These are phyloP conservation scores for Tolypocladium cylindrosporum DNA, from an alignment of 2,329 filamentous ascomycete genomes.

Conservation along the genomic window DNA sequence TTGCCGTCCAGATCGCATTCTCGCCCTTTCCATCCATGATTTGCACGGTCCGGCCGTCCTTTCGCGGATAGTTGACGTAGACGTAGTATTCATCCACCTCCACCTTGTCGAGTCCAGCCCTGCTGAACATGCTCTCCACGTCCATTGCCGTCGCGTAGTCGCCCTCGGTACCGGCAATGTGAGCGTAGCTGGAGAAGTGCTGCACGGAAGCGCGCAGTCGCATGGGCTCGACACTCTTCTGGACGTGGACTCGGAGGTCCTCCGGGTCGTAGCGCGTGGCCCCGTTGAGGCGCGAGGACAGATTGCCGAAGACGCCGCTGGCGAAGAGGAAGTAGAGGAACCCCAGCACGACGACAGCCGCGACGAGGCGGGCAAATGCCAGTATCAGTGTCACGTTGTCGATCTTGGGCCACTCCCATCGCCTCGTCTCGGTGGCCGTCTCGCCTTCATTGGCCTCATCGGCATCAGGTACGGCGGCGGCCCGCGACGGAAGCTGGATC, in stretches of 20 bases:
- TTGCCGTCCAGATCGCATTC: slow-evolving; percentile 63
- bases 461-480: slow-evolving; percentile 11
- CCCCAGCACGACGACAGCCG: slow-evolving; percentile 62
- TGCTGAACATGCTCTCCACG: slow-evolving; percentile 66
- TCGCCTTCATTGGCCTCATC: slow-evolving; percentile 2
- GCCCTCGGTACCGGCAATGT: slow-evolving; percentile 89
- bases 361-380: slow-evolving; percentile 63
- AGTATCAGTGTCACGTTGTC: slow-evolving; percentile 40
- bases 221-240: slow-evolving; percentile 59
- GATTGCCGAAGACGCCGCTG: slow-evolving; percentile 67
- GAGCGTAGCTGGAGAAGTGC: slow-evolving; percentile 75
- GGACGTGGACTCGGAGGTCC: slow-evolving; percentile 64
- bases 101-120: slow-evolving; percentile 65
- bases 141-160: slow-evolving; percentile 80
- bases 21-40: slow-evolving; percentile 60
- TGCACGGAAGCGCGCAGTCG: slow-evolving; percentile 63
- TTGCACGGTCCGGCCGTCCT: slow-evolving; percentile 68
- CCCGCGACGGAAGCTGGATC: slow-evolving; percentile 34
- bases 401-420: slow-evolving; percentile 24
- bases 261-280: slow-evolving; percentile 73
- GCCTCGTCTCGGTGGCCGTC: slow-evolving; percentile 14
- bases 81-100: slow-evolving; percentile 71
- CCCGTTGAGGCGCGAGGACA: slow-evolving; percentile 51
- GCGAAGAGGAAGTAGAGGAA: slow-evolving; percentile 80
- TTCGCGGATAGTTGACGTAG: slow-evolving; percentile 83